Percentiles rank a stretch among this genome's conserved stretches.
These are phyloP conservation scores for Canna indica DNA, from an alignment of 176 grass and related monocot genomes.

Conservation along the genomic window DNA sequence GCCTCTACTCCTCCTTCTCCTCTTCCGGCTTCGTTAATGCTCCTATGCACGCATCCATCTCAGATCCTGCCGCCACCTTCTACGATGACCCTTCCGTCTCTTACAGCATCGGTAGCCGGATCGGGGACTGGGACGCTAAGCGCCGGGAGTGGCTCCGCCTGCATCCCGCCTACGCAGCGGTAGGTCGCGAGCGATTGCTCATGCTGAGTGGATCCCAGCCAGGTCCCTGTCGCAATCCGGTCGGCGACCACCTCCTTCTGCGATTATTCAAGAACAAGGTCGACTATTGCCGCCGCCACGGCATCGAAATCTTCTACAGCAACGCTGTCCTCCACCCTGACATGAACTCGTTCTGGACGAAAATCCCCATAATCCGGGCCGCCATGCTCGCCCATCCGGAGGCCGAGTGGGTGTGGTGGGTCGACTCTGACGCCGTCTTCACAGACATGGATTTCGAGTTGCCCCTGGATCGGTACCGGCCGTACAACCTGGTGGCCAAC, in stretches of 20 bases:
- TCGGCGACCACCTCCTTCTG: slow-evolving; percentile 51
- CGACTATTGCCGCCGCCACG: slow-evolving; percentile 81
- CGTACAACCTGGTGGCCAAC: slow-evolving; percentile 68
- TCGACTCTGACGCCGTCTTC: slow-evolving; percentile 87
- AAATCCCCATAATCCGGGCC: slow-evolving; percentile 54
- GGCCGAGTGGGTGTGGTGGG: slow-evolving; percentile 94
- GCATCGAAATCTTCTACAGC: slow-evolving; percentile 63
- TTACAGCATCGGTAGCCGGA: slow-evolving; percentile 54
- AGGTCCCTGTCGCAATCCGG: slow-evolving; percentile 36
- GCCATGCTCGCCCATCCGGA: slow-evolving; percentile 86
- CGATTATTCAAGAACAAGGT: slow-evolving; percentile 81
- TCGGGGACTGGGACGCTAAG: slow-evolving; percentile 68
- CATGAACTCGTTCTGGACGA: slow-evolving; percentile 74
- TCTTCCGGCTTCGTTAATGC: not conserved
- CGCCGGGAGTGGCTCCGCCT: slow-evolving; percentile 48
- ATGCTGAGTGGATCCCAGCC: slow-evolving; percentile 89
- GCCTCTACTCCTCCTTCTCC: slow-evolving; percentile 40
- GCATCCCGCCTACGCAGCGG: slow-evolving; percentile 22
- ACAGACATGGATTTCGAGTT: slow-evolving; percentile 90
- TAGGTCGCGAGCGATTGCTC: slow-evolving; percentile 33
- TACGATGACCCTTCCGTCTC: slow-evolving; percentile 62
- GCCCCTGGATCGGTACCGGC: slow-evolving; percentile 37
- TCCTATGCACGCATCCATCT: not conserved
- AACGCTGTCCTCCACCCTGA: slow-evolving; percentile 51
- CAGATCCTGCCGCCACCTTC: slow-evolving; percentile 28